Evolutionary conservation across 2,329 filamentous ascomycete genomes (phyloP), one percentile per base, ranked within the genome.

Genomic region (Trichoderma endophyticum): DNA sequence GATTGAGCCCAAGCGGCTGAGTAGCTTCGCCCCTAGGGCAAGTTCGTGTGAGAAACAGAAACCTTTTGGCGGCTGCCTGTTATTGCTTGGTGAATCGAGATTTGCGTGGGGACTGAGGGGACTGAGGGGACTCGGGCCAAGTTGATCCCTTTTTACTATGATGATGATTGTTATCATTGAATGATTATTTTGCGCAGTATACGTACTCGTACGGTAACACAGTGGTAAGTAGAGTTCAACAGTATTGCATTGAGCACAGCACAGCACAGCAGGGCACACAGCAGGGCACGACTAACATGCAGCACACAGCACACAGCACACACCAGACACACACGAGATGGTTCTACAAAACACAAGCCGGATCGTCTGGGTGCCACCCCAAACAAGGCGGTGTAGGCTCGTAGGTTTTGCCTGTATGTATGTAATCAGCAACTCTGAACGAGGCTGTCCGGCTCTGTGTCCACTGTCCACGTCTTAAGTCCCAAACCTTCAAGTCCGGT

Each of bases 311-410:
- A 39, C 34, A 43, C 65, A 18, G 18, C 56, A 39, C 15, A 18
- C 51, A 43, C 56, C 43, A 21, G 43, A 43, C 51, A 59, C 51
- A 39, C 36, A 34, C 51, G 48, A 48, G 56, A 59, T 48, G 12
- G 54, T 57, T 68, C 12, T 59, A 68, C 65, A 34, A 14, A 28
- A 28, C 61, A 28, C 34, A 64, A 21, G 26, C n/a, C 28, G 34
- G 34, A 32, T 59, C 54, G 21, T 34, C 18, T 32, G 34, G 18
- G 54, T 43, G 48, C 14, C 43, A 43, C 57, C 15, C 34, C 34
- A 68, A 59, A 68, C 32, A 68, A 59, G 65, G 65, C 65, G 65
- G 65, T 68, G 65, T 67, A 59, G 61, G 36, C 15, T 21, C 2
- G 36, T 39, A 39, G 36, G 36, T 39, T 39, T 39, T 51, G 43